Evolutionary conservation across 768 basidiomycete species (phyloP).

Genomic region (Lentinula detonsa): DNA sequence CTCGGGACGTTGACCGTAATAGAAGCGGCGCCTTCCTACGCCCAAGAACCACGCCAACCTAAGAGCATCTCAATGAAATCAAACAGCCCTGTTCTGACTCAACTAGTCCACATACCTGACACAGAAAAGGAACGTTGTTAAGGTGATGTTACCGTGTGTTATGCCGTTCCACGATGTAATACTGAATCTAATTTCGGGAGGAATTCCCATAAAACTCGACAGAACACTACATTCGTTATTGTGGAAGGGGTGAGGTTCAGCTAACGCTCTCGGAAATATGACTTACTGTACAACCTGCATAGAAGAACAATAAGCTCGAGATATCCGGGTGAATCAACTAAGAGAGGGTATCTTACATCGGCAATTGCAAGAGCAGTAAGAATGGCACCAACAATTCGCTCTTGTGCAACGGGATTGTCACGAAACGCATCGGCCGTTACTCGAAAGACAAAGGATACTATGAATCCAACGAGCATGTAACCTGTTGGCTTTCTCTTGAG

Average conservation of each 20-base stretch:
- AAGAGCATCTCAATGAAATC: neutral
- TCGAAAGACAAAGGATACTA: constrained; percentile 63
- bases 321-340: neutral
- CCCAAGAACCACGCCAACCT: constrained; percentile 55
- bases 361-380: constrained; percentile 60
- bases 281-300: constrained; percentile 57
- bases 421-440: constrained; percentile 56
- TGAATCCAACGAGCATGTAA: constrained; percentile 54
- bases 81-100: no score
- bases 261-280: neutral
- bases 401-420: constrained; percentile 53
- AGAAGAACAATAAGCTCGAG: neutral
- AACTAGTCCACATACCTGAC: constrained; percentile 40
- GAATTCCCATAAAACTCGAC: constrained; percentile 52
- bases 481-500: constrained; percentile 26
- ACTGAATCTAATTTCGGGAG: constrained; percentile 44
- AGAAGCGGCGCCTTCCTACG: constrained; percentile 39
- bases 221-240: constrained; percentile 36
- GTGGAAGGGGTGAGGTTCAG: neutral
- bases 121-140: constrained; percentile 47
- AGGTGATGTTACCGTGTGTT: constrained; percentile 74
- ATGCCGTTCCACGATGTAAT: constrained; percentile 58
- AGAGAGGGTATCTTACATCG: constrained; percentile 43
- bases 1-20: constrained; percentile 16
- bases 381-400: constrained; percentile 59